Evolutionary conservation across 768 basidiomycete species (phyloP).

Genomic region (Boletus rubropictus): DNA sequence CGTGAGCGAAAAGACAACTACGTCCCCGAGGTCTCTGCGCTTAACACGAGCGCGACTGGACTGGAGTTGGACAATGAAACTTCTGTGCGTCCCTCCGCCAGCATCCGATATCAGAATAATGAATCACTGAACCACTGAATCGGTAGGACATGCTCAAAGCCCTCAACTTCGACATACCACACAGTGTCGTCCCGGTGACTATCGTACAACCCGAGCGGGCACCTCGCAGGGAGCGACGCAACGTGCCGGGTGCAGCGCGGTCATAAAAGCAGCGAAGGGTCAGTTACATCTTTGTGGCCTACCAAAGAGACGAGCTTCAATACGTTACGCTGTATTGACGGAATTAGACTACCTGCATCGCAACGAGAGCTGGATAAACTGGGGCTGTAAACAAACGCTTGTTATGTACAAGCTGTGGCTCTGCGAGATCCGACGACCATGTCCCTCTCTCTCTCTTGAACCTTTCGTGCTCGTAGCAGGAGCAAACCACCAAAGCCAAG

Average conservation of each 20-base stretch:
- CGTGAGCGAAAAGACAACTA: constrained; percentile 99
- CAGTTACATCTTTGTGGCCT: not conserved
- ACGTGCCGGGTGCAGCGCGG: constrained; percentile 76
- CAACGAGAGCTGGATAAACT: too few species aligned
- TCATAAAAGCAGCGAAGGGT: constrained; percentile 17
- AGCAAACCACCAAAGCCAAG: not conserved
- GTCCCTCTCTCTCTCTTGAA: not conserved
- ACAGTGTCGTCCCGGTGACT: constrained; percentile 62
- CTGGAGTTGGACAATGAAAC: constrained; percentile 91
- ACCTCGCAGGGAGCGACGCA: constrained; percentile 68
- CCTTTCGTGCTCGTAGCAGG: not conserved
- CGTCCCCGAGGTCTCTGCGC: constrained; percentile 96
- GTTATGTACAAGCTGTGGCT: too few species aligned
- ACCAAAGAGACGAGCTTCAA: not conserved
- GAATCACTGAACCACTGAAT: not conserved
- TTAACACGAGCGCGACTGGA: constrained; percentile 67
- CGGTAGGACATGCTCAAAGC: constrained; percentile 76
- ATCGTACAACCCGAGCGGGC: constrained; percentile 63
- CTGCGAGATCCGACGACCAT: not conserved
- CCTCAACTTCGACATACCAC: constrained; percentile 92
- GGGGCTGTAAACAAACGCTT: too few species aligned
- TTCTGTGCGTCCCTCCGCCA: constrained; percentile 53
- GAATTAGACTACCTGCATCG: too few species aligned
- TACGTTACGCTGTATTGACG: not conserved
- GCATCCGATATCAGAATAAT: not conserved